Percentiles rank a stretch among this genome's conserved stretches.
These are phyloP conservation scores for Kwoniella sp. DNA, from an alignment of 768 basidiomycete species.

Conservation along the genomic window DNA sequence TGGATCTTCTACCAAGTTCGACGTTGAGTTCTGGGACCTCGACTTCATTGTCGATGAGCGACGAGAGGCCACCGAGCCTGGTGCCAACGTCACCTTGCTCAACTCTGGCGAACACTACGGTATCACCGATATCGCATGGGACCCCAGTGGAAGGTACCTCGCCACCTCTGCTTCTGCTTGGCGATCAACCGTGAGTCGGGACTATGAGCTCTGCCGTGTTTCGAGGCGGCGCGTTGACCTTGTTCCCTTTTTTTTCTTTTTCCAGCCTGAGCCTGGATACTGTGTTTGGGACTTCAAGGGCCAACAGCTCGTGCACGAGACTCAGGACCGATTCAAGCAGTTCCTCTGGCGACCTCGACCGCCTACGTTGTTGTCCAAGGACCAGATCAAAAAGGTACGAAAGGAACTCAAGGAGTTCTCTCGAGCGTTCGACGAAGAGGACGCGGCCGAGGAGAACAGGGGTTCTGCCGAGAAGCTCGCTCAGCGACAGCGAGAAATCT, in stretches of 20 bases:
- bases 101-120: constrained; percentile 92
- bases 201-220: neutral
- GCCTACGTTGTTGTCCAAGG: constrained; percentile 78
- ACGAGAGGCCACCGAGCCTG: constrained; percentile 71
- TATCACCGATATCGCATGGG: constrained; percentile 97
- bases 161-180: constrained; percentile 92
- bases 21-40: constrained; percentile 98
- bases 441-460: constrained; percentile 90
- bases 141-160: constrained; percentile 90
- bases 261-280: constrained; percentile 91
- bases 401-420: constrained; percentile 90
- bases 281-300: constrained; percentile 98
- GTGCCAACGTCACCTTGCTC: constrained; percentile 79
- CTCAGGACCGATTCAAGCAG: constrained; percentile 94
- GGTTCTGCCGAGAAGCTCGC: constrained; percentile 92
- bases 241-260: neutral
- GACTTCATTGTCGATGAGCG: constrained; percentile 71
- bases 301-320: constrained; percentile 80
- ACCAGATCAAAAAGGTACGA: constrained; percentile 81
- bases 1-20: constrained; percentile 91
- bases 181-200: constrained; percentile 77
- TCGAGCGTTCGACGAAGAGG: constrained; percentile 91
- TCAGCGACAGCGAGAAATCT: constrained; percentile 83
- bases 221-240: neutral
- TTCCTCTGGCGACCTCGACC: constrained; percentile 99